Base-by-base conservation (phyloP, 768 basidiomycete genomes). In the Crassisporium funariophilum region DNA sequence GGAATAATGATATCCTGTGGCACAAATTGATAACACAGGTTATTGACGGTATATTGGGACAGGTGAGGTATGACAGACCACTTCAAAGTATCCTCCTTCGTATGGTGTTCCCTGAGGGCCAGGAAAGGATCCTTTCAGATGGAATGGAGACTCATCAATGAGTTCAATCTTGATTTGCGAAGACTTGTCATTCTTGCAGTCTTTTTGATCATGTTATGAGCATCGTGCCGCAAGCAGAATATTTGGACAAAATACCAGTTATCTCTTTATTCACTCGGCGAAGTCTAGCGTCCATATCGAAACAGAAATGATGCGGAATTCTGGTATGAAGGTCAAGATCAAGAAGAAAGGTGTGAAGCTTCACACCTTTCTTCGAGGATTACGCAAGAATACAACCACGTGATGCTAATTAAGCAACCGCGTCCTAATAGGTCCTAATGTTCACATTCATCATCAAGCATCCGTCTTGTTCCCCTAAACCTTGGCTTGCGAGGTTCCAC, bases 231-330 rank as follows among this genome's bases (percentile, higher is more conserved):
- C 35, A 19, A 35, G 35, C n/a, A 17, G 27, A 23, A 25, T 46
- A 31, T 29, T 20, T 35, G 20, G 13, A 10, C 33, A 31, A 53
- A 76, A 51, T 39, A 85, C 91, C 94, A 53, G 84, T 69, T 50
- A 98, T 97, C 73, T 98, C 94, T 72, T 95, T 97, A 70, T 91
- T 92, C 19, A 97, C 88, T 63, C 94, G 77, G 53, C 94, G 81
- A 37, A 93, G 79, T 47, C 94, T 78, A 45, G 94, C 93, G 63
- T 97, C 92, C 82, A 93, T 92, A 42, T 29, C 63, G 15, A 49
- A 36, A 33, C 21, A 25, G 22, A 21, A 24, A 19, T 16, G 13
- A 19, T n/a, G 27, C 43, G 27, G 24, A 27, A 15, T 19, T 15
- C 31, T 43, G 22, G 29, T 25, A 19, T 41, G 36, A 29, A 29